phyloP scores from a whole-genome alignment of 768 basidiomycete genomes.

The Panaeolus papilionaceus region DNA sequence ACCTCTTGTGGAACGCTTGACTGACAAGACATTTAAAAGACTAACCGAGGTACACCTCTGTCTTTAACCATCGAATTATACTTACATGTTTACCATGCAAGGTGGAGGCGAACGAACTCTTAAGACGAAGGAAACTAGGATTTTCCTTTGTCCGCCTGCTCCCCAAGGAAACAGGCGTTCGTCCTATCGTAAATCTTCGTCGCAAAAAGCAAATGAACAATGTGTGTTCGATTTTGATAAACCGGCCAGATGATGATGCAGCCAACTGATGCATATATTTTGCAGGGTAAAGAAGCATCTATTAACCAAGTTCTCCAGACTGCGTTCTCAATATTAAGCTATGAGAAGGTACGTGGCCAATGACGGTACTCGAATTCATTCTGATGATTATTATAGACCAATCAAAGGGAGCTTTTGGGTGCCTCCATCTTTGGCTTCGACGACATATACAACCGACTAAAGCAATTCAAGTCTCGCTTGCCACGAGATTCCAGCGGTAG shows the following conservation, averaged over 20 bases:
- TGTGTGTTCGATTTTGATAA: constrained; percentile 21
- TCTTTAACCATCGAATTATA: constrained; percentile 12
- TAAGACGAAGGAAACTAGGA: constrained; percentile 76
- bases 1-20: constrained; percentile 82
- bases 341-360: constrained; percentile 71
- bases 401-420: constrained; percentile 69
- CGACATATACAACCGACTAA: constrained; percentile 80
- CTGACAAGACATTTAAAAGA: constrained; percentile 69
- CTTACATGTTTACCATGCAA: constrained; percentile 33
- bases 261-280: constrained; percentile 32
- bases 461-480: constrained; percentile 67
- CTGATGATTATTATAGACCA: constrained; percentile 49
- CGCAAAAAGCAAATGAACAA: constrained; percentile 43
- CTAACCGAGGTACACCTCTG: constrained; percentile 62
- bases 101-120: constrained; percentile 68
- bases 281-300: constrained; percentile 46
- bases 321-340: constrained; percentile 86
- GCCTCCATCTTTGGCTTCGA: constrained; percentile 84
- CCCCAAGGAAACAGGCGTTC: constrained; percentile 94
- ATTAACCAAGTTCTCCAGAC: constrained; percentile 90
- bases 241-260: background rate
- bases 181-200: constrained; percentile 92
- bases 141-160: constrained; percentile 88
- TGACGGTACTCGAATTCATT: background rate
- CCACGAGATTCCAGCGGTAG: constrained; percentile 45